phyloP scores from a whole-genome alignment of 345 rosid genomes.

The Linum trigynum region DNA sequence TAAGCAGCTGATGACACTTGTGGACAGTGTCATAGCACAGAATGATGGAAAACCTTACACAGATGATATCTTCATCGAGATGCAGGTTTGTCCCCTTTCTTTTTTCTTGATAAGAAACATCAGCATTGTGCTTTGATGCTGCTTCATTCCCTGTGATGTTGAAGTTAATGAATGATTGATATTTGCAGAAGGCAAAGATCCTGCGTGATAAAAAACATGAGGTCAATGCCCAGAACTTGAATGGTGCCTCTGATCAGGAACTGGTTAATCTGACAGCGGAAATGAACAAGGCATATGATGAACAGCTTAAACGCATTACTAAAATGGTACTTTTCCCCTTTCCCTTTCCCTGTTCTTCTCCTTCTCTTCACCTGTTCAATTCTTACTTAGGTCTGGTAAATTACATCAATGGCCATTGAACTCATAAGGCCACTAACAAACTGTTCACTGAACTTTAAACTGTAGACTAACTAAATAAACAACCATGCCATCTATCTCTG shows the following conservation, averaged over 20 bases:
- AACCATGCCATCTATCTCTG: too few species aligned
- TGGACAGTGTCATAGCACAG: slow-evolving; percentile 35
- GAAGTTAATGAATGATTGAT: neutral
- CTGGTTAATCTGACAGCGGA: too few species aligned
- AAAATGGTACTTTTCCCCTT: neutral
- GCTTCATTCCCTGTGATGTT: neutral
- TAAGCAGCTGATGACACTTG: slow-evolving; percentile 53
- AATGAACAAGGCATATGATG: too few species aligned
- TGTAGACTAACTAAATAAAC: too few species aligned
- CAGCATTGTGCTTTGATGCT: neutral
- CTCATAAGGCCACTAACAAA: too few species aligned
- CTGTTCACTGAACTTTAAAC: too few species aligned
- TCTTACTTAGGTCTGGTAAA: too few species aligned
- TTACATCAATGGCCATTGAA: too few species aligned
- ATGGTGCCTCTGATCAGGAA: slow-evolving; percentile 38
- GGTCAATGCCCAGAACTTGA: slow-evolving; percentile 33
- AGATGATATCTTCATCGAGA: slow-evolving; percentile 56
- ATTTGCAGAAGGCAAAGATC: slow-evolving; percentile 27
- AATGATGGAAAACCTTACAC: slow-evolving; percentile 71
- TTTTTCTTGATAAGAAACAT: neutral
- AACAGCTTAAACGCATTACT: too few species aligned
- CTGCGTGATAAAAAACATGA: slow-evolving; percentile 46
- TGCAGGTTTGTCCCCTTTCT: slow-evolving; percentile 34
- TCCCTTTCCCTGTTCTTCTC: too few species aligned
- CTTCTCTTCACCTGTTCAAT: neutral